A percentile compares a stretch with the other conserved stretches of the same genome.
Conservation (phyloP, 257 asterid species). For the Galeopsis tetrahit region DNA sequence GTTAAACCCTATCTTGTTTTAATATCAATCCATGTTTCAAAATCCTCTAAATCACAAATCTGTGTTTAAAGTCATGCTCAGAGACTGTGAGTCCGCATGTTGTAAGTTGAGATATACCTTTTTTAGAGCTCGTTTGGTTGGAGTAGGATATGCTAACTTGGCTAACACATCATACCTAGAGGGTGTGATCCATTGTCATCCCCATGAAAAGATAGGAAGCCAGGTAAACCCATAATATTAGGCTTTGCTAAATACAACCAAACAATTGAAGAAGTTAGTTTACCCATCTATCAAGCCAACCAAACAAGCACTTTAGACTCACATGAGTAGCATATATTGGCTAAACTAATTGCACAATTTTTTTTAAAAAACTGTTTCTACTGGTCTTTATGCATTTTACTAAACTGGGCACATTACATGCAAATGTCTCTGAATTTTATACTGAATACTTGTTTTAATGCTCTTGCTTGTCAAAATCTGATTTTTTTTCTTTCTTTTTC, state of each 20-base stretch:
- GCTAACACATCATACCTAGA: background rate
- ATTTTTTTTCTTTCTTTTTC: background rate
- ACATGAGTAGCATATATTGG: background rate
- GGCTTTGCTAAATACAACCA: conserved; percentile 3
- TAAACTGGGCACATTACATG: background rate
- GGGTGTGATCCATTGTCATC: conserved; percentile 2
- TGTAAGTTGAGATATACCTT: background rate
- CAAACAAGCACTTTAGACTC: background rate
- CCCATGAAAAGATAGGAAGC: background rate
- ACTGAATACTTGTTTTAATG: conserved; percentile 18
- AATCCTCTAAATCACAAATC: too few relatives aligned
- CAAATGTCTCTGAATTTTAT: conserved; percentile 8
- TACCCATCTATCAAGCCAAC: background rate
- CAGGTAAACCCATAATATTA: background rate
- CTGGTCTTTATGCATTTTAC: conserved; percentile 3
- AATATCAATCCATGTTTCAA: too few relatives aligned
- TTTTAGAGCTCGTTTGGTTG: background rate
- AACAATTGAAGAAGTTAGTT: background rate
- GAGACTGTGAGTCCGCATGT: background rate
- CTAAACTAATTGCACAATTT: background rate
- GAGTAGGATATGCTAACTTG: background rate
- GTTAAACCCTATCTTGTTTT: too few relatives aligned
- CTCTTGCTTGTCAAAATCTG: conserved; percentile 28
- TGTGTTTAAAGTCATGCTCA: conserved; percentile 2
- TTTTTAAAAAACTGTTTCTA: background rate